Base-by-base conservation (phyloP, 2,329 filamentous ascomycete species). In the Botrytis medusae region DNA sequence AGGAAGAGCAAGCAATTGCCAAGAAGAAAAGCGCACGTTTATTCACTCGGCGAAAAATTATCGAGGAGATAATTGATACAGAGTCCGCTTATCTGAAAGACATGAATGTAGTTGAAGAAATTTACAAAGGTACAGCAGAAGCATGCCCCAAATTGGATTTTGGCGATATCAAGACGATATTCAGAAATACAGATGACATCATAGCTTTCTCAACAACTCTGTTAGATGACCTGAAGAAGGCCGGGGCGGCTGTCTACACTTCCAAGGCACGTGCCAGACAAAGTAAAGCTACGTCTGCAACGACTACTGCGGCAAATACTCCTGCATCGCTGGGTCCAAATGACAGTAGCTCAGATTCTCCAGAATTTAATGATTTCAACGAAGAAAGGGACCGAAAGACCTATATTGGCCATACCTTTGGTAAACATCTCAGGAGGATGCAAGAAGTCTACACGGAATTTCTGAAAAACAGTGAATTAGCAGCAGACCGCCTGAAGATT, bases 81-180 rank as follows among this genome's bases (percentile, higher is more conserved):
- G 96, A 99, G 81, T 91, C 94, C 65, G 91, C 92, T 9, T 98
- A 97, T 82, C 91, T 97, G 73, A 90, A 94, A 76, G 96, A 99
- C 81, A 95, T 99, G 93, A 97, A 95, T 81, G 95, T 99, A 71
- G 92, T 97, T 3, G 94, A 97, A 79, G 95, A 98, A 80, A 98
- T 99, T 72, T 99, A 98, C 86, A 97, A 97, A 82, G 94, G 93
- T 61, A 98, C 96, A 0, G 93, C 94, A 1, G 90, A 92, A 77
- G 92, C 92, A 18, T 94, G 93, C 72, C 90, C 93, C 14, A 90
- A 94, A 76, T 88, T 98, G 42, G 93, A 92, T 61, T 85, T 89
- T 60, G 93, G 95, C 76, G 97, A 97, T 75, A 91, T 97, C 78
- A 97, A 95, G 80, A 87, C 93, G 20, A 89, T 99, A 25, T 99